Evolutionary conservation across 768 basidiomycete species (phyloP), one percentile per base, ranked within the genome.

Genomic region (Leccinum arenicola): DNA sequence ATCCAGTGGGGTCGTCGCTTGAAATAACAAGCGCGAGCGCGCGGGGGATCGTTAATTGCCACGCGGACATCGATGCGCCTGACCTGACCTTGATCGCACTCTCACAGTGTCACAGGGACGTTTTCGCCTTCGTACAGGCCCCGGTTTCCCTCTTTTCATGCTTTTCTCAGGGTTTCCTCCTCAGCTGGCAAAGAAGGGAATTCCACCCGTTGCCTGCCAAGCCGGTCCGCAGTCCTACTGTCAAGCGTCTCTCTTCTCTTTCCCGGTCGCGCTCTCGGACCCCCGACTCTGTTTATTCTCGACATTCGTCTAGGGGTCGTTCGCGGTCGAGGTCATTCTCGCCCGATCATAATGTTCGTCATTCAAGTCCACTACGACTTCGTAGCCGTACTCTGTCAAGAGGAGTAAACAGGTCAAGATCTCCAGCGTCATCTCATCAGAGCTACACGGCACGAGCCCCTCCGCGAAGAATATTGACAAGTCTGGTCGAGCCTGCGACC

Each of bases 181-280:
- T 9, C 64, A 91, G 88, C 66, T 91, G 89, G 89, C 84, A 83
- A 49, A 79, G 80, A 66, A 79, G 89, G 54, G 86, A 88, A 47
- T 70, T 71, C 48, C 71, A 77, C 50, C 70, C 72, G 3, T 71
- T 77, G 2, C 71, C 79, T 70, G 77, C 74, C 74, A 77, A 72
- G 58, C 73, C 59, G 64, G 65, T 68, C 59, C 69, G 70, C 55
- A 73, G 71, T 49, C 64, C 29, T 0, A 10, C 73, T 54, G 66
- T 74, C 55, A 75, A 81, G 61, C 78, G 73, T 55, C 77, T 64
- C 21, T 79, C 78, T 51, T 82, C 82, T 40, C 69, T 68, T 35
- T 84, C 78, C 8, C 72, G 72, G 57, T 80, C 89, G 27, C 82
- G 78, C 33, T 90, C 87, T 10, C 70, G 70, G 12, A 78, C 80